Evolutionary conservation across 2,329 filamentous ascomycete genomes (phyloP), one percentile per base, ranked within the genome.

Genomic region (Daldinia sp.): DNA sequence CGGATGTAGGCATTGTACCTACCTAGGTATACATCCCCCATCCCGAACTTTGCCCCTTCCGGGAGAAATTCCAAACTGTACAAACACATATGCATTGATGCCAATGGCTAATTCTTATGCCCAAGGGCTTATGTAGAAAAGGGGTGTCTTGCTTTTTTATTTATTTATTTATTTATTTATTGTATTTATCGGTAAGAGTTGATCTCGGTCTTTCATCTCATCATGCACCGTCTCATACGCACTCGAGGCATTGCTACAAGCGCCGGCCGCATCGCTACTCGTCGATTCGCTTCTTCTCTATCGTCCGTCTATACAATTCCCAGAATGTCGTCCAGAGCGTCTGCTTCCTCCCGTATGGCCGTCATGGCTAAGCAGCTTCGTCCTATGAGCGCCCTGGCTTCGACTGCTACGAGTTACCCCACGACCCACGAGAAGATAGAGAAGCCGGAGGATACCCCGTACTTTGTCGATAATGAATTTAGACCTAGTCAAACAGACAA

Each of bases 381-480:
- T 69, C 80, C 84, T 25, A 80, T 82, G 61, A 80, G 80, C 47
- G 81, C 82, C 13, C 78, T 87, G 54, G 80, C 82, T 41, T 86
- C 83, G 57, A 85, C 83, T 17, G 80, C 85, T 9, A 83, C 83
- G 47, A 83, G 79, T 75, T 94, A 89, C 77, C 90, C 90, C 23
- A 90, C 82, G 56, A 87, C 83, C 19, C 92, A 95, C 80, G 88
- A 90, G 55, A 87, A 87, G 79, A 88, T 93, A 71, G 73, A 84
- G 69, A 78, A 85, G 61, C 87, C 90, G 34, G 79, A 84, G 71
- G 86, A 94, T 75, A 94, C 92, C 11, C 90, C 88, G 25, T 93
- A 91, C 81, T 95, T 95, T 77, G 76, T 95, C 70, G 86, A 95
- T 82, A 95, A 95, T 80, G 80, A 90, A 76, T 93, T 94, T 75